These are phyloP conservation scores for Orbilia brochopaga DNA, from an alignment of 2,329 filamentous ascomycete genomes.

Conservation along the genomic window DNA sequence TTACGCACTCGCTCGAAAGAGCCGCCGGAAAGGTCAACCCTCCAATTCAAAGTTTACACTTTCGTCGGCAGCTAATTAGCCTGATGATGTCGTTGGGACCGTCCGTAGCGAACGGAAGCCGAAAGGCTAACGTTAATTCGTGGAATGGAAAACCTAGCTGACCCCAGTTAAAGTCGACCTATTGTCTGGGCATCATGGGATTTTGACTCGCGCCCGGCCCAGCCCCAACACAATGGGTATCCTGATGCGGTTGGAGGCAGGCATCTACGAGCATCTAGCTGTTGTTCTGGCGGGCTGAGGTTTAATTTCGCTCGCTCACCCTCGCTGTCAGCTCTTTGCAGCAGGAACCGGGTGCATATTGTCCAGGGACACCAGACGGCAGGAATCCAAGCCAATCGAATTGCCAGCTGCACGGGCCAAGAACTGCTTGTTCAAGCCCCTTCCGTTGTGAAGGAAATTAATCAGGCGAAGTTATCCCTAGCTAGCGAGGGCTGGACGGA, in stretches of 20 bases:
- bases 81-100: slow-evolving; percentile 33
- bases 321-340: slow-evolving; percentile 13
- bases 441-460: slow-evolving; percentile 21
- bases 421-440: slow-evolving; percentile 36
- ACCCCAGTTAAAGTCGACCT: neutral
- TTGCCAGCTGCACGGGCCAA: neutral
- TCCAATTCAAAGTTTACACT: slow-evolving; percentile 23
- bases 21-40: slow-evolving; percentile 18
- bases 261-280: neutral
- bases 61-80: slow-evolving; percentile 38
- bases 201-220: slow-evolving; percentile 15
- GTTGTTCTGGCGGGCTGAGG: slow-evolving; percentile 16
- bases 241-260: slow-evolving; percentile 14
- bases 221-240: slow-evolving; percentile 41
- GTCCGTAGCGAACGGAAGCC: slow-evolving; percentile 7
- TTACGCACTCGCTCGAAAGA: slow-evolving; percentile 21
- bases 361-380: neutral
- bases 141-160: slow-evolving; percentile 21
- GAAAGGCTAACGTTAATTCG: slow-evolving; percentile 36
- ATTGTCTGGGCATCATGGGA: slow-evolving; percentile 25
- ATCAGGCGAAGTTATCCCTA: slow-evolving; percentile 45
- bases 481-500: slow-evolving; percentile 1
- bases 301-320: slow-evolving; percentile 14
- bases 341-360: neutral
- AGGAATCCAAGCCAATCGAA: neutral